A percentile compares a stretch with the other conserved stretches of the same genome.
phyloP scores from a whole-genome alignment of 805 yeast genomes.

The Sungouiozyma ichnusensis region DNA sequence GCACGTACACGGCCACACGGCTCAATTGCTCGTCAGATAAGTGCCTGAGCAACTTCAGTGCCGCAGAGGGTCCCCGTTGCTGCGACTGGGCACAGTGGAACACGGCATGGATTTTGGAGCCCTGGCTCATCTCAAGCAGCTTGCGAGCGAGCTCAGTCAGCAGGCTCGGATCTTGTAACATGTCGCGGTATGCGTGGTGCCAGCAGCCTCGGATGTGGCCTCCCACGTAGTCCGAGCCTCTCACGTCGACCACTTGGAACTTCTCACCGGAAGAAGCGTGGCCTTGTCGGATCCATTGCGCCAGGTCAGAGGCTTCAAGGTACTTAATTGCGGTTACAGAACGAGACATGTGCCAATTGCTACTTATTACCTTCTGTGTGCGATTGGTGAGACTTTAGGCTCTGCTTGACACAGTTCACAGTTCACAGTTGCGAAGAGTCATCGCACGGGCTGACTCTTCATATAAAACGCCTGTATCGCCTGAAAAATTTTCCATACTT shows the following conservation, averaged over 20 bases:
- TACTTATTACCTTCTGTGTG: not conserved
- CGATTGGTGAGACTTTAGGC: not conserved
- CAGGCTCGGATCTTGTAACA: slow-evolving; percentile 48
- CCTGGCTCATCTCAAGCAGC: slow-evolving; percentile 25
- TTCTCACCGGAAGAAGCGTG: slow-evolving; percentile 11
- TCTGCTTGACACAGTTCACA: too few relatives aligned
- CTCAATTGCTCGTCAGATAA: slow-evolving; percentile 20
- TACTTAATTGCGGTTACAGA: slow-evolving; percentile 18
- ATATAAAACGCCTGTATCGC: too few relatives aligned
- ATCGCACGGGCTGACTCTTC: too few relatives aligned
- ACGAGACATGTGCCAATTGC: slow-evolving; percentile 3
- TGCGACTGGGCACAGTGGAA: slow-evolving; percentile 91
- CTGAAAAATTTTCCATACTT: too few relatives aligned
- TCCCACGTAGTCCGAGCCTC: slow-evolving; percentile 76
- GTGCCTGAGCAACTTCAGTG: slow-evolving; percentile 44
- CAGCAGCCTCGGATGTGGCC: slow-evolving; percentile 29
- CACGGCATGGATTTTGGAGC: slow-evolving; percentile 31
- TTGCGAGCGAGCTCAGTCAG: slow-evolving; percentile 39
- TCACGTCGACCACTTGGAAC: slow-evolving; percentile 58
- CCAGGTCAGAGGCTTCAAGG: slow-evolving; percentile 17
- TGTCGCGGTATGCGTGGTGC: slow-evolving; percentile 19
- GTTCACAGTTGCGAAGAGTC: too few relatives aligned
- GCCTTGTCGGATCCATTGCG: slow-evolving; percentile 21
- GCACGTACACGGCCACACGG: slow-evolving; percentile 49
- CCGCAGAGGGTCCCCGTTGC: slow-evolving; percentile 84